phyloP scores from a whole-genome alignment of 257 asterid genomes.

The Solanum phureja region DNA sequence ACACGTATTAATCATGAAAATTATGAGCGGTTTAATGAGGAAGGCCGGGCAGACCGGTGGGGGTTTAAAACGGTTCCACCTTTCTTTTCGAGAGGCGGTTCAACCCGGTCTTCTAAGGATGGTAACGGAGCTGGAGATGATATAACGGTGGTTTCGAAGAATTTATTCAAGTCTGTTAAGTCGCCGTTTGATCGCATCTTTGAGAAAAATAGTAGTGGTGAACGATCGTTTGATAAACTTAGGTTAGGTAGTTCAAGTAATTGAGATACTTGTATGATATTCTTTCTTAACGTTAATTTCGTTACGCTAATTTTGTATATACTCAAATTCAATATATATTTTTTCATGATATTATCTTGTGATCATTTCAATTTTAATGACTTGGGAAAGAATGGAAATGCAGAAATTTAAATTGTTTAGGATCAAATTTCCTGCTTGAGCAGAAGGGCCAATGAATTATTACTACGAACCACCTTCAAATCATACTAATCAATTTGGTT shows the following conservation, averaged over 20 bases:
- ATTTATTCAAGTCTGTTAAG: constrained; percentile 10
- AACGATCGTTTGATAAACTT: constrained; percentile 14
- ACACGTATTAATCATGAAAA: not conserved
- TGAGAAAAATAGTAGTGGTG: constrained; percentile 12
- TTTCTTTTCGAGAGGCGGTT: constrained; percentile 10
- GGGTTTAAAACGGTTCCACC: not conserved
- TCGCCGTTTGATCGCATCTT: constrained; percentile 19
- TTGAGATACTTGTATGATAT: not conserved
- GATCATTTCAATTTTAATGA: not conserved
- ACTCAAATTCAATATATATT: not conserved
- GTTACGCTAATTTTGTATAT: not conserved
- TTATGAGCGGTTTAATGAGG: constrained; percentile 11
- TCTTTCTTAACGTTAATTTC: not conserved
- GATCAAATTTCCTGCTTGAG: not conserved
- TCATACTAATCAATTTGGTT: not conserved
- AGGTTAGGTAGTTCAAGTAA: not conserved
- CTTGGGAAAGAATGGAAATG: not conserved
- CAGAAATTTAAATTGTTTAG: not conserved
- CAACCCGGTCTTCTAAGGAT: constrained; percentile 2
- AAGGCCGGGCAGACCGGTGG: constrained; percentile 10
- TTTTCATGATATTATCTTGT: not conserved
- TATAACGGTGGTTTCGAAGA: not conserved
- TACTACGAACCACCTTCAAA: not conserved
- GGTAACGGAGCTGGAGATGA: constrained; percentile 1
- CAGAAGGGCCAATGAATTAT: not conserved